phyloP scores from a whole-genome alignment of 345 rosid species.

The Lumnitzera racemosa region DNA sequence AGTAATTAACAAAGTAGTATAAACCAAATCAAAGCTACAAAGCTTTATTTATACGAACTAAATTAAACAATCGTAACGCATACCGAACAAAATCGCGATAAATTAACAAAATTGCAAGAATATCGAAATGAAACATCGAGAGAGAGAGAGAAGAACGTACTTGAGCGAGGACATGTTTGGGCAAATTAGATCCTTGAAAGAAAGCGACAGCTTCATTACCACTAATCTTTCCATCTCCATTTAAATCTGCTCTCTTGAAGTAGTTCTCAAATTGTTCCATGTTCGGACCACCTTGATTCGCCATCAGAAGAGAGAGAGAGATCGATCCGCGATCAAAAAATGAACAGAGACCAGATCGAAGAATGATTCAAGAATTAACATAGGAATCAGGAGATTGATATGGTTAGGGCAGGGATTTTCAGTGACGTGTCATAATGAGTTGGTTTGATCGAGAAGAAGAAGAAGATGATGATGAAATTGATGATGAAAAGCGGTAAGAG shows the following conservation, averaged over 20 bases:
- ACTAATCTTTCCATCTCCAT: conserved; percentile 89
- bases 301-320: background rate
- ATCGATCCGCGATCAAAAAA: background rate
- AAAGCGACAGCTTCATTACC: conserved; percentile 88
- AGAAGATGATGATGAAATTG: no score
- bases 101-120: background rate
- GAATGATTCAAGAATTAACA: no score
- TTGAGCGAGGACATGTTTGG: conserved; percentile 92
- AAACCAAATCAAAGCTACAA: no score
- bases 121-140: background rate
- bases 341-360: background rate
- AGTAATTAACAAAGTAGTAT: no score
- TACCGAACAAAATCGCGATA: no score
- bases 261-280: conserved; percentile 78
- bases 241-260: conserved; percentile 91
- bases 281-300: conserved; percentile 13
- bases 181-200: conserved; percentile 85
- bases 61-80: no score
- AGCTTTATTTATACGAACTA: no score
- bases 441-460: no score
- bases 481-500: no score
- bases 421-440: no score
- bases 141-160: conserved; percentile 19
- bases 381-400: no score
- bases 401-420: no score